phyloP scores from a whole-genome alignment of 2,329 filamentous ascomycete genomes.

The Verticillium nubilum region DNA sequence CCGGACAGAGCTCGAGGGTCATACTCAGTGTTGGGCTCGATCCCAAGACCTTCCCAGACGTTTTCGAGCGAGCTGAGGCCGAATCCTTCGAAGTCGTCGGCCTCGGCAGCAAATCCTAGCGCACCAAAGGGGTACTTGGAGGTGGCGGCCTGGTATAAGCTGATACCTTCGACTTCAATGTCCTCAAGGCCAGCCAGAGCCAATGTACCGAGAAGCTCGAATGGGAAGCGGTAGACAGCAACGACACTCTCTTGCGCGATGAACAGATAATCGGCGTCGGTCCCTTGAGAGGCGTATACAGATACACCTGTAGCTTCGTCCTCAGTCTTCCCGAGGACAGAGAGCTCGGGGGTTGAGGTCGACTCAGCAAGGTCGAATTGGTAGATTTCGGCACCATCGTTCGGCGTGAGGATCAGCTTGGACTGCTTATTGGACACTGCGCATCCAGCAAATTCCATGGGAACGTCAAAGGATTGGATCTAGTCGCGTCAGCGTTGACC shows the following conservation, averaged over 20 bases:
- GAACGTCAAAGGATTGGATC: slow-evolving; percentile 36
- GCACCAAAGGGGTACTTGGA: slow-evolving; percentile 29
- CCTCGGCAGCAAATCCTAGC: slow-evolving; percentile 34
- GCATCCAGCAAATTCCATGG: slow-evolving; percentile 36
- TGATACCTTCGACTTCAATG: slow-evolving; percentile 35
- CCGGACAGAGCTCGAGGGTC: slow-evolving; percentile 22
- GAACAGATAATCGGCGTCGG: slow-evolving; percentile 30
- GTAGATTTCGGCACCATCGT: slow-evolving; percentile 31
- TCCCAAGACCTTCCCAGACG: slow-evolving; percentile 22
- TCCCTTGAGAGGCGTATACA: slow-evolving; percentile 26
- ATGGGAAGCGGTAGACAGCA: slow-evolving; percentile 29
- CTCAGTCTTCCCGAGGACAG: slow-evolving; percentile 25
- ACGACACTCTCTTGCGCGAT: slow-evolving; percentile 31
- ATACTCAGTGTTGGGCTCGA: slow-evolving; percentile 31
- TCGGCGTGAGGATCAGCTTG: slow-evolving; percentile 32
- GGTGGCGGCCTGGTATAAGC: slow-evolving; percentile 31
- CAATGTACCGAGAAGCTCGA: slow-evolving; percentile 29
- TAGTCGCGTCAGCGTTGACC: slow-evolving; percentile 3
- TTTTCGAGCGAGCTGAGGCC: slow-evolving; percentile 30
- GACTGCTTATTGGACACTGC: slow-evolving; percentile 28
- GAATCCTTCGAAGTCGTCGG: slow-evolving; percentile 31
- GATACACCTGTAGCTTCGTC: slow-evolving; percentile 35
- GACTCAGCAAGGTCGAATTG: slow-evolving; percentile 32
- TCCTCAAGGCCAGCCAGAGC: slow-evolving; percentile 31
- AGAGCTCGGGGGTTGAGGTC: slow-evolving; percentile 27